Conservation (phyloP, 192 early-diverging fungal species). For the Oehlia diaphana region DNA sequence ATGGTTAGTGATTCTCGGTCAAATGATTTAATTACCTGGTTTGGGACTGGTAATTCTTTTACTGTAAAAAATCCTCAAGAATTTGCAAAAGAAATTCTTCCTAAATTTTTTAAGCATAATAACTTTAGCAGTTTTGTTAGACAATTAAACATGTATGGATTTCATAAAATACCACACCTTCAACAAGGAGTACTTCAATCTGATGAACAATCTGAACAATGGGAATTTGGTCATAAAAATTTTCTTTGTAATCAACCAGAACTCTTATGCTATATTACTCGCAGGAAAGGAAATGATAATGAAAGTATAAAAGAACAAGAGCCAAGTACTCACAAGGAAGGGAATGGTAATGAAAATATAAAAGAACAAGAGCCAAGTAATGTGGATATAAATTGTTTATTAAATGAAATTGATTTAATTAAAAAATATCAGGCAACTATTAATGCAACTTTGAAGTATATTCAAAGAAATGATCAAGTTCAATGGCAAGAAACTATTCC, state of each 20-base stretch:
- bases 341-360: constrained; percentile 37
- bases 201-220: constrained; percentile 77
- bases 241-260: constrained; percentile 90
- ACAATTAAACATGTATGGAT: constrained; percentile 95
- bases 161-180: constrained; percentile 95
- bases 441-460: too few relatives aligned
- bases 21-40: constrained; percentile 88
- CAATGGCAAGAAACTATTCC: too few relatives aligned
- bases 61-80: constrained; percentile 71
- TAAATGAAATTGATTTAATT: too few relatives aligned
- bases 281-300: constrained; percentile 70
- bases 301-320: constrained; percentile 16
- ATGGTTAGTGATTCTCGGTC: constrained; percentile 88
- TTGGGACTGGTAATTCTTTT: constrained; percentile 84
- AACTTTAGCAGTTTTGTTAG: constrained; percentile 90
- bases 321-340: constrained; percentile 69
- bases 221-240: constrained; percentile 90
- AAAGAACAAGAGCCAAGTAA: too few relatives aligned
- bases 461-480: too few relatives aligned
- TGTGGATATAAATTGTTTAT: too few relatives aligned
- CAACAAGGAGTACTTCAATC: constrained; percentile 84
- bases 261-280: constrained; percentile 79
- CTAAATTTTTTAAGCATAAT: constrained; percentile 88
- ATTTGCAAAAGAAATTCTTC: constrained; percentile 80
- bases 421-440: too few relatives aligned